Percentiles rank a stretch among this genome's conserved stretches.
Evolutionary conservation across 2,329 filamentous ascomycete genomes (phyloP).

Genomic region (Monosporascus sp.): DNA sequence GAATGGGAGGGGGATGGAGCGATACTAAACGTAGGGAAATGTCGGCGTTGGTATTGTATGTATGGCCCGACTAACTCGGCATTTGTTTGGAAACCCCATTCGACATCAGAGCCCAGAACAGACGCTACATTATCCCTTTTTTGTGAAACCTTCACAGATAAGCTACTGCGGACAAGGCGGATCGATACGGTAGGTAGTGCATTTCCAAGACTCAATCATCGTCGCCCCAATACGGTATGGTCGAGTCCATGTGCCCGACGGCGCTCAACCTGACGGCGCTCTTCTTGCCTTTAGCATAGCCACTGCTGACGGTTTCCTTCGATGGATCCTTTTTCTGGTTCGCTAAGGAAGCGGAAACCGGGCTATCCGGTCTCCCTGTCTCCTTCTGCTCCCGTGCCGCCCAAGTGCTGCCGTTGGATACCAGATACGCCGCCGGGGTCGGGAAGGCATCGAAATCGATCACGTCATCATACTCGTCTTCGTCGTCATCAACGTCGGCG

Average conservation of each 20-base stretch:
- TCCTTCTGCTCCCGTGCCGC: slow-evolving; percentile 7
- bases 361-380: slow-evolving; percentile 35
- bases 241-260: slow-evolving; percentile 27
- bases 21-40: too few species aligned
- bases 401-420: slow-evolving; percentile 3
- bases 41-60: too few species aligned
- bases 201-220: slow-evolving; percentile 23
- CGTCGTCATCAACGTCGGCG: slow-evolving; percentile 1
- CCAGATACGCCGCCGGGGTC: slow-evolving; percentile 5
- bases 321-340: slow-evolving; percentile 3
- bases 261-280: slow-evolving; percentile 39
- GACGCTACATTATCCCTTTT: too few species aligned
- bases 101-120: too few species aligned
- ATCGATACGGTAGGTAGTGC: neutral
- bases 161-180: neutral
- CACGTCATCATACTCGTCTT: slow-evolving; percentile 16
- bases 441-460: slow-evolving; percentile 15
- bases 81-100: too few species aligned
- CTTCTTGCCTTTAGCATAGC: slow-evolving; percentile 23
- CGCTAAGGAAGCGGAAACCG: slow-evolving; percentile 15
- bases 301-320: slow-evolving; percentile 12
- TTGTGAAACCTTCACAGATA: too few species aligned
- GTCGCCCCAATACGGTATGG: slow-evolving; percentile 36
- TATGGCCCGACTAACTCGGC: too few species aligned
- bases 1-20: too few species aligned